Evolutionary conservation across 192 early-diverging fungal genomes (phyloP), one percentile per base, ranked within the genome.

Genomic region (Coemansia sp.): DNA sequence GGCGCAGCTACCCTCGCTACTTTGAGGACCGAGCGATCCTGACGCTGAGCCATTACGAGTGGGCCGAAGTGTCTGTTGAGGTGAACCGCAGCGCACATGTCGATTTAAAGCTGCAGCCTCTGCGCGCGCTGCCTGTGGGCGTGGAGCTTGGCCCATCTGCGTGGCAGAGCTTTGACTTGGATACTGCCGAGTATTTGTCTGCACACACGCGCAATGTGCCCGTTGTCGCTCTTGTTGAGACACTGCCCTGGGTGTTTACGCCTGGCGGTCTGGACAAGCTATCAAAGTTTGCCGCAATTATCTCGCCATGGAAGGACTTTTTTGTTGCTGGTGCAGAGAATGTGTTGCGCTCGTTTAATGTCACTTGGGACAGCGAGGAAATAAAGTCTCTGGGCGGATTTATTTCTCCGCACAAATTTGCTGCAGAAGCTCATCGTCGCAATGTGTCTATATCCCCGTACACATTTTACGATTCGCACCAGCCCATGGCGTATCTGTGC

Each of bases 391-490:
- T 82, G 62, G 80, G 80, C 59, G 80, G 80, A 1, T 77, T 82
- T 47, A 59, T 82, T 10, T 27, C 25, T 17, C 60, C 75, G 1
- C 12, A 65, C 3, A 21, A 62, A 2, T 52, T 82, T 23, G 69
- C 38, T 5, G 25, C 27, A 9, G 71, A 73, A 62, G 54, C 62
- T 12, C 80, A 82, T 17, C 32, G 7, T 14, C 60, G 80, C 3
- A 68, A 72, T 10, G 62, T 82, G 70, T 50, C 64, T 1, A 22
- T 82, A 2, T 76, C 80, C 0, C 70, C 75, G 0, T 82, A 82
- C 19, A 82, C 80, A 0, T 82, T 82, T 25, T 82, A 82, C 49
- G 80, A 82, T 56, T 76, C 74, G 63, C 75, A 57, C 57, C 80
- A 82, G 59, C 32, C 57, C 21, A 64, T 64, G 66, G 55, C 23